These are phyloP conservation scores for Cymbopogon flexuosus DNA, from an alignment of 202 grass and related monocot species.

Conservation along the genomic window DNA sequence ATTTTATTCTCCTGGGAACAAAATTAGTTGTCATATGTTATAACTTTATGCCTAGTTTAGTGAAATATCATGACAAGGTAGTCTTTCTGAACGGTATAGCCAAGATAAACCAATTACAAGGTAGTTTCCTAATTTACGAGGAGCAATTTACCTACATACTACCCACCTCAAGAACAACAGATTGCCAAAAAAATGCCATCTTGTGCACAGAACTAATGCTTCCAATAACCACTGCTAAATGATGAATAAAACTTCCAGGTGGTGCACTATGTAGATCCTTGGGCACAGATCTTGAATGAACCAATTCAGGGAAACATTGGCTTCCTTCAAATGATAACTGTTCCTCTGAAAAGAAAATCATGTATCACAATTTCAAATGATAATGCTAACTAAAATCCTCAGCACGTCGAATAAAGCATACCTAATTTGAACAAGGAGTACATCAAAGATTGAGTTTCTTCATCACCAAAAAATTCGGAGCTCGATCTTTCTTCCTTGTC, in stretches of 20 bases:
- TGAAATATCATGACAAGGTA: background rate
- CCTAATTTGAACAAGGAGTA: conserved; percentile 66
- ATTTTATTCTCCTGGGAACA: background rate
- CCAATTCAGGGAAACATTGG: conserved; percentile 31
- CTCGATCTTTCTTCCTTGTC: conserved; percentile 71
- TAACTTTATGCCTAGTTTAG: conserved; percentile 10
- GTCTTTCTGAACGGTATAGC: background rate
- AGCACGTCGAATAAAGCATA: conserved; percentile 28
- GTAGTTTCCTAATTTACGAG: background rate
- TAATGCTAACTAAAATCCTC: background rate
- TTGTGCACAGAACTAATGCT: conserved; percentile 77
- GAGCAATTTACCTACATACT: conserved; percentile 20
- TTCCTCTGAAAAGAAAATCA: conserved; percentile 61
- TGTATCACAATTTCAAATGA: conserved; percentile 35
- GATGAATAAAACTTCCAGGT: conserved; percentile 78
- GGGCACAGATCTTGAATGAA: conserved; percentile 37
- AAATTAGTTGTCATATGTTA: conserved; percentile 28
- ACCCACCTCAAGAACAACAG: conserved; percentile 65
- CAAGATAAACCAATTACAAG: background rate
- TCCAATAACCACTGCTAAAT: conserved; percentile 61
- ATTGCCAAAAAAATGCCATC: conserved; percentile 82
- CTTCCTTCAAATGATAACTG: conserved; percentile 26
- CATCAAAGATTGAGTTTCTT: conserved; percentile 76
- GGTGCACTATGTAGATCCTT: conserved; percentile 79
- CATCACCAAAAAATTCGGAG: conserved; percentile 51